These are phyloP conservation scores for Coffea humblotiana DNA, from an alignment of 305 asterid species.

Conservation along the genomic window DNA sequence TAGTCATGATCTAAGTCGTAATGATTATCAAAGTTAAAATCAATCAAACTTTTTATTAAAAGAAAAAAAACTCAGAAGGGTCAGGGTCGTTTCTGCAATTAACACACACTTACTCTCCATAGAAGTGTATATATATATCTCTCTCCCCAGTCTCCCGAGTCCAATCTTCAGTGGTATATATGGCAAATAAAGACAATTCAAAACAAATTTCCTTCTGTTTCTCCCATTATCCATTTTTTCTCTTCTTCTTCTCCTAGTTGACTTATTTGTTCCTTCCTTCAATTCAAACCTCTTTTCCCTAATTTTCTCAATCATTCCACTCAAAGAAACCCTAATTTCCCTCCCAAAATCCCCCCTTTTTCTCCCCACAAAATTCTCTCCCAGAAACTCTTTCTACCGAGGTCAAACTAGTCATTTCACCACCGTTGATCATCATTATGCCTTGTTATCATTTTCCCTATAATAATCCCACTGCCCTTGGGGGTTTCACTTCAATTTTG, in stretches of 20 bases:
- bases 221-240: not conserved
- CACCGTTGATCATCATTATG: conserved; percentile 1
- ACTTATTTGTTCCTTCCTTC: not conserved
- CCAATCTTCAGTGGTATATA: not conserved
- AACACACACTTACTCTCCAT: not conserved
- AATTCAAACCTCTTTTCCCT: not conserved
- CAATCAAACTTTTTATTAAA: too few species aligned
- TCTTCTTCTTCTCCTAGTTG: not conserved
- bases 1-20: too few species aligned
- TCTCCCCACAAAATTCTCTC: too few species aligned
- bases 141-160: not conserved
- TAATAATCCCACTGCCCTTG: not conserved
- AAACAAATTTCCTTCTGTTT: not conserved
- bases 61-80: not conserved
- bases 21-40: too few species aligned
- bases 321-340: conserved; percentile 12
- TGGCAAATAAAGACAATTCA: conserved; percentile 5
- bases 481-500: not conserved
- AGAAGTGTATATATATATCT: not conserved
- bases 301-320: not conserved
- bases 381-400: not conserved
- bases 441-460: not conserved
- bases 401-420: conserved; percentile 8
- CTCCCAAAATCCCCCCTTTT: not conserved
- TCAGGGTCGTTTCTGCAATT: not conserved